Evolutionary conservation across 306 rosid genomes (phyloP), one percentile per base, ranked within the genome.

Genomic region (Inga leiocalycina): DNA sequence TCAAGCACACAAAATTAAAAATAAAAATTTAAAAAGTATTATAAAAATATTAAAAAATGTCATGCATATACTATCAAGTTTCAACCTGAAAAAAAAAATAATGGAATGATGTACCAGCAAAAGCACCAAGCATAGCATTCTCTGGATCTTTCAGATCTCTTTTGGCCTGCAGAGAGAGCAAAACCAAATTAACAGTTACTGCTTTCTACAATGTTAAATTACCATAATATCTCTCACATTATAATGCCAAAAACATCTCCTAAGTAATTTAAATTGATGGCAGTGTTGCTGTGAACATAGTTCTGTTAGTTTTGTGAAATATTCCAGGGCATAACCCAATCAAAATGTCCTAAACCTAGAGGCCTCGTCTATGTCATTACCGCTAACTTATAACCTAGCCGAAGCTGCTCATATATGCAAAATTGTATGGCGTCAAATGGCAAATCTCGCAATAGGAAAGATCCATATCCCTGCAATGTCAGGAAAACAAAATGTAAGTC

Each of bases 381-480:
- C 88, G 93, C 94, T 75, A 88, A 59, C 82, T 89, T 93, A 84
- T 89, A 93, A 62, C 97, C 97, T 2, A 93, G 86, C 48, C 89
- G 90, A 34, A 93, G 93, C 87, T 93, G 97, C 92, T 93, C 97
- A 20, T 93, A 93, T 80, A 93, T 86, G 88, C 97, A 93, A 54
- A 93, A 87, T 85, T 91, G 93, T 72, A 91, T 76, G 70, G 94
- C 97, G 86, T 93, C 97, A 88, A 93, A 93, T 69, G 97, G 97
- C 84, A 93, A 88, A 86, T 93, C 97, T 88, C 97, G 89, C 86
- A 93, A 79, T 78, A 93, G 85, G 86, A 93, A 93, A 65, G 97
- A 93, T 76, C 97, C 89, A 70, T 88, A 93, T 39, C 97, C 97
- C 97, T 93, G 78, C 66, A 88, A 84, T 83, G 68, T 70, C 85